These are phyloP conservation scores for Penicillium crustosum DNA, from an alignment of 2,329 filamentous ascomycete genomes.

Conservation along the genomic window DNA sequence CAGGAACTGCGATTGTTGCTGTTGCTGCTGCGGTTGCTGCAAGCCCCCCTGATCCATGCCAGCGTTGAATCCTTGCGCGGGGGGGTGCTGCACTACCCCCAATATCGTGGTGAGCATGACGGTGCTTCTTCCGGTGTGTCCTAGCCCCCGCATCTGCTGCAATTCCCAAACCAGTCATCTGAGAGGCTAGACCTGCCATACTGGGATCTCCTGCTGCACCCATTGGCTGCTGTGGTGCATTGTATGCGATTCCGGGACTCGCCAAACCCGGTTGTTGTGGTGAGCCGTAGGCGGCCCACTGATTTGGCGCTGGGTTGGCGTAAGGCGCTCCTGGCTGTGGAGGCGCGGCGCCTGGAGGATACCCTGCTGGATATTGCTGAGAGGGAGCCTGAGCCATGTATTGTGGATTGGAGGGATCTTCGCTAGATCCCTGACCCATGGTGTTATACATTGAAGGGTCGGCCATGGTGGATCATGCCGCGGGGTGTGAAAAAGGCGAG, in stretches of 20 bases:
- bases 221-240: slow-evolving; percentile 28
- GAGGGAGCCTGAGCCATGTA: slow-evolving; percentile 46
- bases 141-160: slow-evolving; percentile 51
- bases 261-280: slow-evolving; percentile 28
- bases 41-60: slow-evolving; percentile 62
- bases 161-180: slow-evolving; percentile 76
- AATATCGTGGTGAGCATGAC: slow-evolving; percentile 86
- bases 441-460: slow-evolving; percentile 45
- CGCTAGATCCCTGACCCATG: slow-evolving; percentile 40
- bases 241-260: slow-evolving; percentile 30
- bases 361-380: slow-evolving; percentile 51
- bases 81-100: slow-evolving; percentile 56
- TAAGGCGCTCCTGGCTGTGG: slow-evolving; percentile 41
- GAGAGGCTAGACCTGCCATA: slow-evolving; percentile 53
- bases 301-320: slow-evolving; percentile 33
- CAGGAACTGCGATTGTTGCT: slow-evolving; percentile 57
- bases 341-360: slow-evolving; percentile 38
- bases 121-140: slow-evolving; percentile 79
- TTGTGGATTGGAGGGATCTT: slow-evolving; percentile 57
- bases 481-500: slow-evolving; percentile 8
- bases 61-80: slow-evolving; percentile 69
- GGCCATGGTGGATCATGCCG: slow-evolving; percentile 43
- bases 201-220: slow-evolving; percentile 30
- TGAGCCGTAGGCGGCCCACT: slow-evolving; percentile 34
- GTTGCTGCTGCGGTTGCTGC: slow-evolving; percentile 51